phyloP scores from a whole-genome alignment of 176 grass and related monocot genomes.

The Lolium rigidum region DNA sequence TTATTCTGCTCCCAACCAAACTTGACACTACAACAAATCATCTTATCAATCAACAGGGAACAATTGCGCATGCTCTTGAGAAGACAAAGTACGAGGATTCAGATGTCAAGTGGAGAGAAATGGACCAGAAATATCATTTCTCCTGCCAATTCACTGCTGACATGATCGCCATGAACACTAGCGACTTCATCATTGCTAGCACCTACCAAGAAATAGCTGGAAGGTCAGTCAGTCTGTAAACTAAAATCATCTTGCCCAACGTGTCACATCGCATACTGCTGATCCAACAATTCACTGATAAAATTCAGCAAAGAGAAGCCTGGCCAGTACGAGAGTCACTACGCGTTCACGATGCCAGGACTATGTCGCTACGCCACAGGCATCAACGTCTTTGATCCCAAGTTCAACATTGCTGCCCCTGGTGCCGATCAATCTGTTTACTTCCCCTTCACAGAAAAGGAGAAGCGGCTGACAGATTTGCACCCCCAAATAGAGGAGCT shows the following conservation, averaged over 20 bases:
- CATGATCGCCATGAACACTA: constrained; percentile 95
- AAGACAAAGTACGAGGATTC: constrained; percentile 97
- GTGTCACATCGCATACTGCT: not conserved
- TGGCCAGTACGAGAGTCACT: constrained; percentile 90
- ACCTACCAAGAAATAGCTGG: constrained; percentile 98
- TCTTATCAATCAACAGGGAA: constrained; percentile 60
- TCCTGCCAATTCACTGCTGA: constrained; percentile 98
- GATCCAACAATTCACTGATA: constrained; percentile 24
- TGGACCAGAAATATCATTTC: constrained; percentile 91
- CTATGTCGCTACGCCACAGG: constrained; percentile 83
- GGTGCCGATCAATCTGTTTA: constrained; percentile 90
- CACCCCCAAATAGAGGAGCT: constrained; percentile 82
- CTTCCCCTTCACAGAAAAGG: constrained; percentile 90
- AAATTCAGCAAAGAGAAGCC: constrained; percentile 85
- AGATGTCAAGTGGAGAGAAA: constrained; percentile 87
- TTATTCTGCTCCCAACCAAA: not conserved
- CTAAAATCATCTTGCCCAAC: not conserved
- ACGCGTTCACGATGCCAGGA: constrained; percentile 88
- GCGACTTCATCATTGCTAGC: constrained; percentile 95
- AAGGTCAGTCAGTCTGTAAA: constrained; percentile 47
- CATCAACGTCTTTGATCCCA: constrained; percentile 90
- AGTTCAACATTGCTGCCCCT: constrained; percentile 98
- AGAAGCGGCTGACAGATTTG: constrained; percentile 65
- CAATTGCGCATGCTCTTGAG: constrained; percentile 95
- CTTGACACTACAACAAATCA: constrained; percentile 22